phyloP scores from a whole-genome alignment of 2,329 filamentous ascomycete species.

The Hymenoscyphus repandus region DNA sequence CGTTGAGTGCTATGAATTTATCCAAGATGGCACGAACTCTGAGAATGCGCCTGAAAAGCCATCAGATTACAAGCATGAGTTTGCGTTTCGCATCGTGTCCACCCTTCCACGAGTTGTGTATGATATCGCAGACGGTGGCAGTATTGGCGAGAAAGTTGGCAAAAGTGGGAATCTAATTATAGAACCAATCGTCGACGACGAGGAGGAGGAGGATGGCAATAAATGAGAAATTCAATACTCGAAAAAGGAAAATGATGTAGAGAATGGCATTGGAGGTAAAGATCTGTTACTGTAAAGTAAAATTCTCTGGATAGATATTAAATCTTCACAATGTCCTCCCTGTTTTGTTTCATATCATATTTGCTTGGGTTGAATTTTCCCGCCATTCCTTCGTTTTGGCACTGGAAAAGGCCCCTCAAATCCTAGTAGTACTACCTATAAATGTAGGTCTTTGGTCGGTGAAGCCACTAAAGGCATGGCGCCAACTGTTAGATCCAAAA shows the following conservation, averaged over 20 bases:
- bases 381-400: no score
- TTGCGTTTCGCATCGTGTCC: constrained; percentile 78
- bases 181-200: constrained; percentile 52
- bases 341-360: neutral
- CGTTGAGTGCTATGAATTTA: constrained; percentile 78
- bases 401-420: no score
- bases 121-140: constrained; percentile 59
- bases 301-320: neutral
- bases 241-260: no score
- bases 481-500: no score
- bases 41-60: constrained; percentile 41
- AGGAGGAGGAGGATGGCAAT: constrained; percentile 23
- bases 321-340: neutral
- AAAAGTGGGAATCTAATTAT: constrained; percentile 85
- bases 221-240: neutral
- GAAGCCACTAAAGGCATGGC: no score
- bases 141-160: constrained; percentile 69
- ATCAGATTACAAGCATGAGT: constrained; percentile 70
- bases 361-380: no score
- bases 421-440: no score
- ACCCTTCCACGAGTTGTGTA: constrained; percentile 82
- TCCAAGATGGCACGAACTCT: constrained; percentile 38
- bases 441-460: no score
- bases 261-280: neutral
- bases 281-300: neutral